Conservation (phyloP, 2,329 filamentous ascomycete genomes). For the Aureobasidium sp. region DNA sequence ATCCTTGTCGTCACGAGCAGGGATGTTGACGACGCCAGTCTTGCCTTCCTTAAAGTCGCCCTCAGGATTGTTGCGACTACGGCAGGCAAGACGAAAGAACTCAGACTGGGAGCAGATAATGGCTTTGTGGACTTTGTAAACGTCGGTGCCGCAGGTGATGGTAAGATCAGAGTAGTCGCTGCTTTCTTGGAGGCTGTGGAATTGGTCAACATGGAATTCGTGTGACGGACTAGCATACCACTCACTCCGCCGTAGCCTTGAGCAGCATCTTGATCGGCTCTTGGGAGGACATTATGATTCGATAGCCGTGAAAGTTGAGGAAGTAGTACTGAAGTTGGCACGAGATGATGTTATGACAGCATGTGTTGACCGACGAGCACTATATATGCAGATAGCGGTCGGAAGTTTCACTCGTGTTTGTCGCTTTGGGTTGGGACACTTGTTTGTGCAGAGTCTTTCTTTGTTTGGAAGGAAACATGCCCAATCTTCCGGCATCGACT, state of each 20-base stretch:
- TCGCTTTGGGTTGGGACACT: neutral
- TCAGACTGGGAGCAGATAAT: constrained; percentile 23
- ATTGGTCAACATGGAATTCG: neutral
- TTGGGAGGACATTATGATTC: neutral
- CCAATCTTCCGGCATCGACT: too few relatives aligned
- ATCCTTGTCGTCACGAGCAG: neutral
- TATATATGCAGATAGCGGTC: neutral
- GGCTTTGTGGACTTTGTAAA: constrained; percentile 21
- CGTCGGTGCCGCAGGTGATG: constrained; percentile 20
- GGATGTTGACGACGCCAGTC: neutral
- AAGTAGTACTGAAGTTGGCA: neutral
- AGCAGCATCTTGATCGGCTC: neutral
- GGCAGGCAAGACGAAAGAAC: constrained; percentile 22
- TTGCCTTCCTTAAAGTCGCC: constrained; percentile 13
- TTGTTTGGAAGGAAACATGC: too few relatives aligned
- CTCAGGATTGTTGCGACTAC: neutral
- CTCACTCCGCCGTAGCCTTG: neutral
- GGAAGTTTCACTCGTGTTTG: too few relatives aligned
- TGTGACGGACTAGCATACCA: too few relatives aligned
- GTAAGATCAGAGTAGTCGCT: constrained; percentile 22
- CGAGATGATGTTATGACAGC: neutral
- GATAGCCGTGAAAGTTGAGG: neutral
- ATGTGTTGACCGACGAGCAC: neutral
- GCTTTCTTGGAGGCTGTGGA: neutral
- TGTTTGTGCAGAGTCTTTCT: neutral